phyloP scores from a whole-genome alignment of 306 rosid species.

The Begonia fuchsioides region DNA sequence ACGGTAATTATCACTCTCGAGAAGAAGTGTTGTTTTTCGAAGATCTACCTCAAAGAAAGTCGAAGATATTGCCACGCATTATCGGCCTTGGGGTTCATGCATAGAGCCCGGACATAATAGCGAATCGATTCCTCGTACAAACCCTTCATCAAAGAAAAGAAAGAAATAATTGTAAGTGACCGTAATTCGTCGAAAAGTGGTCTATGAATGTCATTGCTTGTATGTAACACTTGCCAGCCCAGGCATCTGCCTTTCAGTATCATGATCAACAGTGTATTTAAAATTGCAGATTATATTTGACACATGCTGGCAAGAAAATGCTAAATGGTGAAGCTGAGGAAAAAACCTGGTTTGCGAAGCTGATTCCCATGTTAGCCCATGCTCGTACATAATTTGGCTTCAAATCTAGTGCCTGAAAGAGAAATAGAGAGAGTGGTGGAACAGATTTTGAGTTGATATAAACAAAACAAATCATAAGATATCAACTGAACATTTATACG shows the following conservation, averaged over 20 bases:
- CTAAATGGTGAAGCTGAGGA: constrained; percentile 4
- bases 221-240: too few relatives aligned
- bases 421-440: constrained; percentile 2
- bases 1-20: too few relatives aligned
- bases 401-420: constrained; percentile 77
- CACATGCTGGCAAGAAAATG: background rate
- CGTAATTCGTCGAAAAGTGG: too few relatives aligned
- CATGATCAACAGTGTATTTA: too few relatives aligned
- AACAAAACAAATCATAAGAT: too few relatives aligned
- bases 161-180: background rate
- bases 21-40: too few relatives aligned
- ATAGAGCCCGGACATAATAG: constrained; percentile 83
- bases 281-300: too few relatives aligned
- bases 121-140: constrained; percentile 87
- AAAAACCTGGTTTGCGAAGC: constrained; percentile 94
- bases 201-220: too few relatives aligned
- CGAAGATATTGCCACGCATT: constrained; percentile 96
- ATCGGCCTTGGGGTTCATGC: constrained; percentile 98
- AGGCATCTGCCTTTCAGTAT: too few relatives aligned
- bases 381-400: constrained; percentile 97
- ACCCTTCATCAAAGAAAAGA: constrained; percentile 29
- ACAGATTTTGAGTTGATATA: background rate
- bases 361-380: too few relatives aligned
- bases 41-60: constrained; percentile 66
- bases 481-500: too few relatives aligned